Evolutionary conservation across 2,329 filamentous ascomycete genomes (phyloP), one percentile per base, ranked within the genome.

Genomic region (Trichoderma aggressivum): DNA sequence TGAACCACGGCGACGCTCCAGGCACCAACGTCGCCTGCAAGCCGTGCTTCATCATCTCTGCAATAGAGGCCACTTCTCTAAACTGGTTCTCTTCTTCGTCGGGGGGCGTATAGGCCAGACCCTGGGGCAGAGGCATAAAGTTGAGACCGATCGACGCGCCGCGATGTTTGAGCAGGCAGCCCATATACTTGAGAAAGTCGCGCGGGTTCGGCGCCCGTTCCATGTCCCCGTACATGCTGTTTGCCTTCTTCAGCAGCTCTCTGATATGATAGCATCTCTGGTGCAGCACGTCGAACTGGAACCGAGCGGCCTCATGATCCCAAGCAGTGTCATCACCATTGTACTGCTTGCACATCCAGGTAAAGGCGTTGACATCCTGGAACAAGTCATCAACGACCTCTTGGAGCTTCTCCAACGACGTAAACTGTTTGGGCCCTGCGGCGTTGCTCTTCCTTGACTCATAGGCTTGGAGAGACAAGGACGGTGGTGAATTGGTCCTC

Each of bases 291-390:
- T 74, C 70, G 58, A 73, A 72, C 58, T 74, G 75, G 36, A 74
- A 73, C 16, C 66, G 61, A n/a, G 73, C 70, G 7, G 47, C 63
- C 7, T 62, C 61, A 11, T 72, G 60, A 10, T 70, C 70, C 75
- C 75, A 76, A 34, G 72, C 71, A 7, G 62, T 36, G 16, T 72
- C 74, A 14, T 73, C 73, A 7, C 70, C 71, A 18, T 67, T 70
- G 30, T 74, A 70, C 21, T 74, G 55, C 18, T 67, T 70, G 53
- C 72, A 74, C 50, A 72, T 24, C 73, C 74, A 76, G 26, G 61
- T 36, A 39, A 76, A 72, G 16, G 75, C 75, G 34, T 72, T 74
- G 24, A 75, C 69, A 21, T 76, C 75, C n/a, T 75, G 75, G n/a
- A 73, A 74, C 53, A 75, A 74, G 34, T 73, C 72, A n/a, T 76